Base-by-base conservation (phyloP, 768 basidiomycete genomes). In the Hericium rajendrae region DNA sequence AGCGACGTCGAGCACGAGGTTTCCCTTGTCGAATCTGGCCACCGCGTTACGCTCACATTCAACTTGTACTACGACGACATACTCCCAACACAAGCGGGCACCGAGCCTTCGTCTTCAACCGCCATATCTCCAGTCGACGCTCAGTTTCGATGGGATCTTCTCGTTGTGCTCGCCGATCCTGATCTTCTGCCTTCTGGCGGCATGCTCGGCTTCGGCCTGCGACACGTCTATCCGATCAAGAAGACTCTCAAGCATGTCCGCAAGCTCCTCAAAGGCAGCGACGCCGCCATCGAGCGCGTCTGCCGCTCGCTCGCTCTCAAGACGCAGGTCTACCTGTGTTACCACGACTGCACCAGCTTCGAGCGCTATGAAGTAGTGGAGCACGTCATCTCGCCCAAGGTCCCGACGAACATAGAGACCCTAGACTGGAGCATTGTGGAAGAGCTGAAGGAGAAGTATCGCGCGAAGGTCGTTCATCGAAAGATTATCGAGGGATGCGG, bases 1-100 rank as follows among this genome's bases (percentile, higher is more conserved):
- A 71, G 71, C 61, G 74, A 76, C 57, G 69, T 77, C 52, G 74
- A 74, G 53, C 74, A 76, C 46, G 73, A 76, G 62, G 73, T 76
- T 22, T 20, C 61, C 1, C 60, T 63, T 9, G 72, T 77, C 8
- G 61, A 54, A 0, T 69, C 72, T 0, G 76, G 76, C 0, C 60
- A 74, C 61, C 69, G 75, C 1, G 68, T 78, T 6, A 75, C 75
- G 0, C 59, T 77, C 41, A 77, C 74, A 0, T 76, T 74, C 64
- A 75, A 74, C 60, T 72, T 75, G 38, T 74, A 46, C 20, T n/a
- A n/a, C 16, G 43, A n/a, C 20, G 43, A 46, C 16, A 20, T 20
- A 10, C n/a, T n/a, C 15, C 43, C 43, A 6, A 10, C 16, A 11
- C n/a, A 8, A 8, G 15, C 15, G 2, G n/a, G n/a, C 20, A 13